phyloP scores from a whole-genome alignment of 1,284 basidiomycete genomes.

The Sporisorium sorghi region DNA sequence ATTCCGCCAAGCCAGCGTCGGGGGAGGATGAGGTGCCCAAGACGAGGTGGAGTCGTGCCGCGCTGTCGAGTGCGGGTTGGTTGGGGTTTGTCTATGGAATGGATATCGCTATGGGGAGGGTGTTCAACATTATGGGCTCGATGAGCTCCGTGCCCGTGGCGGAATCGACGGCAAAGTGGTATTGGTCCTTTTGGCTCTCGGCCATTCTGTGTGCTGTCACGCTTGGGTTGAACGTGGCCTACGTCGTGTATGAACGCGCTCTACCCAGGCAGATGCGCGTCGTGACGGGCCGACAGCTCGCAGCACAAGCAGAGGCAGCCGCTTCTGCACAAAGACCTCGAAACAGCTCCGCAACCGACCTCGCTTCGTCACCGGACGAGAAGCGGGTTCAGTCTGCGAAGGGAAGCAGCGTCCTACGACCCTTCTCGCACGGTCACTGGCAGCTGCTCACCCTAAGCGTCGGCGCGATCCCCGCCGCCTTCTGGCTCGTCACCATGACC shows the following conservation, averaged over 20 bases:
- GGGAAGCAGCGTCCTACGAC: slow-evolving; percentile 1
- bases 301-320: slow-evolving; percentile 8
- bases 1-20: no score
- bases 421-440: slow-evolving; percentile 15
- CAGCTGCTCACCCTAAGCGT: slow-evolving; percentile 21
- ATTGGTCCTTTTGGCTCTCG: slow-evolving; percentile 70
- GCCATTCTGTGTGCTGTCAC: slow-evolving; percentile 64
- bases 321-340: slow-evolving; percentile 1
- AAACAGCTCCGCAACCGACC: slow-evolving; percentile 2
- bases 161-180: slow-evolving; percentile 68
- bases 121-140: slow-evolving; percentile 54
- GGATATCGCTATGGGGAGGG: slow-evolving; percentile 67
- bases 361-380: slow-evolving; percentile 2
- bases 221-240: slow-evolving; percentile 61
- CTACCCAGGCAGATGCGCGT: slow-evolving; percentile 66
- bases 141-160: slow-evolving; percentile 69
- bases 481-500: slow-evolving; percentile 63
- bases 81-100: slow-evolving; percentile 61
- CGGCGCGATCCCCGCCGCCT: slow-evolving; percentile 54
- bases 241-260: slow-evolving; percentile 68
- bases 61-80: slow-evolving; percentile 26
- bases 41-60: slow-evolving; percentile 3
- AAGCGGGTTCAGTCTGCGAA: background rate
- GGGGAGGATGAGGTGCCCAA: background rate
- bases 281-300: slow-evolving; percentile 52